Conservation (phyloP, 495 filamentous ascomycete genomes). For the Penicillium steckii region DNA sequence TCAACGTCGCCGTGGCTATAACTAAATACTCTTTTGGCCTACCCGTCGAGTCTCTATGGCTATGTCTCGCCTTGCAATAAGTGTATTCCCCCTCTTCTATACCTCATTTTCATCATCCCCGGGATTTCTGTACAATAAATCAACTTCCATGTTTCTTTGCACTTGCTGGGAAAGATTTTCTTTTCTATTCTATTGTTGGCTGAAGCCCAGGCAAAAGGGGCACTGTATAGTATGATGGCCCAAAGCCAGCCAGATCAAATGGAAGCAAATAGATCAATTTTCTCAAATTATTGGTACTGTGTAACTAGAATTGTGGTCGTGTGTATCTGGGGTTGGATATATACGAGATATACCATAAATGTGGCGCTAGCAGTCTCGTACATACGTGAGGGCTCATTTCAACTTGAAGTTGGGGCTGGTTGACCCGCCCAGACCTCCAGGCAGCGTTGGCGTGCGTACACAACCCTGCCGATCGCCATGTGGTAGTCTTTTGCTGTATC, state of each 20-base stretch:
- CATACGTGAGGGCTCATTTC: neutral
- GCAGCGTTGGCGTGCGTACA: conserved; percentile 22
- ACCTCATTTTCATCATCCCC: conserved; percentile 11
- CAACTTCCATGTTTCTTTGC: conserved; percentile 2
- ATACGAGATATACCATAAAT: neutral
- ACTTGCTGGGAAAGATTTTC: conserved; percentile 5
- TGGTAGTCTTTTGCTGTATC: conserved; percentile 5
- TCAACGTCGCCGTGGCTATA: conserved; percentile 55
- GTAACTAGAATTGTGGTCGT: neutral
- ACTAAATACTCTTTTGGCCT: conserved; percentile 23
- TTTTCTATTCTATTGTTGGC: conserved; percentile 18
- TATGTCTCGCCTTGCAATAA: neutral
- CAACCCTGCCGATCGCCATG: conserved; percentile 12
- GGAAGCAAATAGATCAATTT: conserved; percentile 1
- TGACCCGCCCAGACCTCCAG: conserved; percentile 5
- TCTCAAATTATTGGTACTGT: neutral
- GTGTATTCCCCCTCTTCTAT: conserved; percentile 16
- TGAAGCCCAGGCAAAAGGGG: conserved; percentile 12
- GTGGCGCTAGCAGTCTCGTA: neutral
- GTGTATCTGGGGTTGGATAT: too few relatives aligned
- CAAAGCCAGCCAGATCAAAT: conserved; percentile 17
- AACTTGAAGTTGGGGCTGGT: neutral
- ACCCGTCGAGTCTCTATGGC: conserved; percentile 7
- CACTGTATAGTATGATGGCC: conserved; percentile 26
- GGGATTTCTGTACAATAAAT: conserved; percentile 30